phyloP scores from a whole-genome alignment of 2,329 filamentous ascomycete genomes.

The Fusarium camptoceras region DNA sequence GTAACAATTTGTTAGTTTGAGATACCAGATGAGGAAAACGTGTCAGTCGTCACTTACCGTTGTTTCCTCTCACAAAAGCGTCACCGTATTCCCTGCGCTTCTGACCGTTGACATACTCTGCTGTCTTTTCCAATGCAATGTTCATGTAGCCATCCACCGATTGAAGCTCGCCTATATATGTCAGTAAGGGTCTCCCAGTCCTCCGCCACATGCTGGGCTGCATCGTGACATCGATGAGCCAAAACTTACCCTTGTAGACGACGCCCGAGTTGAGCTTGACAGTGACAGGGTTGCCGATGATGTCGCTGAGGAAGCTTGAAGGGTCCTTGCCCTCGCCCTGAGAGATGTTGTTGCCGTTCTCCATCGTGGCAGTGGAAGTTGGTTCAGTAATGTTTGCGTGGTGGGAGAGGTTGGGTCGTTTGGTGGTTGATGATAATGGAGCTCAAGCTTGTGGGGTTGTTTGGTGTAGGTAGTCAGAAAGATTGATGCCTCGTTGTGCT shows the following conservation, averaged over 20 bases:
- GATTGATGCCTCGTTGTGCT: conserved; percentile 40
- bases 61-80: conserved; percentile 95
- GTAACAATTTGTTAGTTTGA: conserved; percentile 22
- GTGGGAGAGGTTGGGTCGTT: conserved; percentile 12
- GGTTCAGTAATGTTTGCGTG: conserved; percentile 12
- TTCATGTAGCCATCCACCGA: conserved; percentile 99
- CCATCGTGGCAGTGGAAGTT: conserved; percentile 65
- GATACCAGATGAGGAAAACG: not conserved
- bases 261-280: conserved; percentile 99
- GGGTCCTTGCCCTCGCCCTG: conserved; percentile 87
- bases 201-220: not conserved
- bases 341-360: conserved; percentile 73
- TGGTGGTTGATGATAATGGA: conserved; percentile 32
- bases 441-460: conserved; percentile 30
- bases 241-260: conserved; percentile 85
- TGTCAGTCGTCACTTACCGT: conserved; percentile 69
- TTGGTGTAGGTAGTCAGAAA: conserved; percentile 19
- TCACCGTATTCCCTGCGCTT: conserved; percentile 89
- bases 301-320: conserved; percentile 91
- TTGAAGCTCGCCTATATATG: conserved; percentile 82
- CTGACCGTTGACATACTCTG: conserved; percentile 88
- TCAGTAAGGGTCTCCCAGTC: conserved; percentile 11
- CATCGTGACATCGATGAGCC: conserved; percentile 5
- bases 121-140: conserved; percentile 95
- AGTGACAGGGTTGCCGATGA: conserved; percentile 92